Evolutionary conservation across 805 yeast genomes (phyloP).

Genomic region (Sugiyamaella chiloensis): DNA sequence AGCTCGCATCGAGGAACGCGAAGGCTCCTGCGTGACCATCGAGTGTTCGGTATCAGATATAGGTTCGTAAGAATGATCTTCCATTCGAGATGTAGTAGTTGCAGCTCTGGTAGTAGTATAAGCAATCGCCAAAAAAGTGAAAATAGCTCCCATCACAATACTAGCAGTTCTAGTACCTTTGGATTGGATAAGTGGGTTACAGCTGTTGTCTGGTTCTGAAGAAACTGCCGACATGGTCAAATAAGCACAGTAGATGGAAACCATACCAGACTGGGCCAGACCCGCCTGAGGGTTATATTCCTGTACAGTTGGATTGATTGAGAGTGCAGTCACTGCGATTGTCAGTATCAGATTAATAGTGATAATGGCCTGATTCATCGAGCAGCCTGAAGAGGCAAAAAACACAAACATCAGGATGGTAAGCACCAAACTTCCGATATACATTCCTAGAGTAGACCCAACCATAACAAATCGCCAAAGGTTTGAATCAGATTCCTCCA

Average conservation of each 20-base stretch:
- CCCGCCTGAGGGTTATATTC: slow-evolving; percentile 95
- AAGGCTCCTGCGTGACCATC: slow-evolving; percentile 48
- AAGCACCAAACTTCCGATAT: slow-evolving; percentile 65
- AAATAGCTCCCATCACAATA: slow-evolving; percentile 82
- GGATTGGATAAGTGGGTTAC: slow-evolving; percentile 90
- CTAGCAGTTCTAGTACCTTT: slow-evolving; percentile 87
- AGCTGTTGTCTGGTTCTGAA: slow-evolving; percentile 92
- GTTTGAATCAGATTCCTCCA: slow-evolving; percentile 65
- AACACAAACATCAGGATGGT: slow-evolving; percentile 76
- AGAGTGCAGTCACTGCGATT: slow-evolving; percentile 60
- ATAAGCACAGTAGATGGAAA: slow-evolving; percentile 88
- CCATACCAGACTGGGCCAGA: slow-evolving; percentile 94
- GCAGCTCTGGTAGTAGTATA: slow-evolving; percentile 98
- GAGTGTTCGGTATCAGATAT: slow-evolving; percentile 38
- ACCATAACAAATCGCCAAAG: slow-evolving; percentile 80
- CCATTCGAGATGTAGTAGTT: slow-evolving; percentile 59
- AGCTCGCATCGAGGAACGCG: slow-evolving; percentile 70
- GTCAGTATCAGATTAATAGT: slow-evolving; percentile 68
- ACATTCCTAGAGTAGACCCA: slow-evolving; percentile 87
- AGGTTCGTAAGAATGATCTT: slow-evolving; percentile 43
- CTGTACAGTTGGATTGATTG: slow-evolving; percentile 80
- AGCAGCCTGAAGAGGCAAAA: slow-evolving; percentile 78
- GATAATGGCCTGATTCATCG: slow-evolving; percentile 86
- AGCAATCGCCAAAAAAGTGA: slow-evolving; percentile 92
- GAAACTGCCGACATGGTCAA: slow-evolving; percentile 89